Percentiles rank a stretch among this genome's conserved stretches.
Conservation (phyloP, 2,329 filamentous ascomycete genomes). For the Pseudogymnoascus sp. region DNA sequence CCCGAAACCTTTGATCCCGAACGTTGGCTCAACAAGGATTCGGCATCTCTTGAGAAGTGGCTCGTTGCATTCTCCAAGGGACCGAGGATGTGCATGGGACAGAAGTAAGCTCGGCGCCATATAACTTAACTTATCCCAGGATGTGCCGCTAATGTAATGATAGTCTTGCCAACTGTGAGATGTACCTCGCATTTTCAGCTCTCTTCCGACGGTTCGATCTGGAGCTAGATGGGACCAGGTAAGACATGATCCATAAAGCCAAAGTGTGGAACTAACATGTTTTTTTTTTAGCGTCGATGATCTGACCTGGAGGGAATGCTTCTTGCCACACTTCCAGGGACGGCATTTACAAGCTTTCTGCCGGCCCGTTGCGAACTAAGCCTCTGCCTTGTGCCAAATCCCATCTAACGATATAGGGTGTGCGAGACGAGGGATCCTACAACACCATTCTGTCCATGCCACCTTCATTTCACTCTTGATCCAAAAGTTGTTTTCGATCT, state of each 20-base stretch:
- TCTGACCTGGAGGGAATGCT: conserved; percentile 25
- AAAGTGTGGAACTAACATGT: neutral
- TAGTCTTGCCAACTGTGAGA: conserved; percentile 24
- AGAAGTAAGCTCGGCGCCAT: neutral
- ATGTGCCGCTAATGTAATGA: neutral
- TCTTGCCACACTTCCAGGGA: conserved; percentile 18
- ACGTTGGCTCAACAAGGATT: conserved; percentile 17
- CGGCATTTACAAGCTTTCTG: conserved; percentile 21
- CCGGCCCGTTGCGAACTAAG: conserved; percentile 10
- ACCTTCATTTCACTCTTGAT: neutral
- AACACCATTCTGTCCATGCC: neutral
- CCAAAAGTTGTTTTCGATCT: neutral
- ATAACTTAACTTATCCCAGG: neutral
- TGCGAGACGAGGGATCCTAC: neutral
- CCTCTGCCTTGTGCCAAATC: neutral
- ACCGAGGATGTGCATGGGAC: conserved; percentile 31
- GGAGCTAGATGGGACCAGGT: conserved; percentile 22
- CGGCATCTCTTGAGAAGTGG: conserved; percentile 19
- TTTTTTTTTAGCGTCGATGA: conserved; percentile 15
- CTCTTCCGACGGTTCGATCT: conserved; percentile 26
- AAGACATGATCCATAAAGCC: neutral
- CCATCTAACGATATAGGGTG: neutral
- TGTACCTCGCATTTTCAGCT: conserved; percentile 27
- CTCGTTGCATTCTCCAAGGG: conserved; percentile 37
- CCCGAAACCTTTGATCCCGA: conserved; percentile 18